Evolutionary conservation across 1,284 basidiomycete species (phyloP).

Genomic region (Ustilago cynodontis): DNA sequence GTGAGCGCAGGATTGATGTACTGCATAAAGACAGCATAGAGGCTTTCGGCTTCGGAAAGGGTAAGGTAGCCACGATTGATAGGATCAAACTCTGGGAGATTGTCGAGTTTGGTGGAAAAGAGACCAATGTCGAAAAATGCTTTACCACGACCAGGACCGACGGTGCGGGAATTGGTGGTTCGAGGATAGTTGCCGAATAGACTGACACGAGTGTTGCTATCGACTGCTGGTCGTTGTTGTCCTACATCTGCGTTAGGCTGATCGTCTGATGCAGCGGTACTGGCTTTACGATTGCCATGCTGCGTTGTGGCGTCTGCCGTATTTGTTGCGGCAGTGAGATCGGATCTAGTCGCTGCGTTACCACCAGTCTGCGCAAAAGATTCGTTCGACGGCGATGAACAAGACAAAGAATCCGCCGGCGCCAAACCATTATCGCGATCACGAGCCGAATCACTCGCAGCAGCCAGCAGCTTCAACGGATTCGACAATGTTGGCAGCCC

Average conservation of each 20-base stretch:
- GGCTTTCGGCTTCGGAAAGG: slow-evolving; percentile 30
- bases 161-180: slow-evolving; percentile 29
- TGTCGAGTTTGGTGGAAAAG: slow-evolving; percentile 48
- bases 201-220: slow-evolving; percentile 18
- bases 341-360: not conserved
- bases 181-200: slow-evolving; percentile 31
- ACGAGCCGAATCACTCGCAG: slow-evolving; percentile 48
- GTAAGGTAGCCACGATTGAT: slow-evolving; percentile 46
- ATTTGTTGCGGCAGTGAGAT: not conserved
- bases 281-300: not conserved
- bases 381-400: not conserved
- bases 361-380: not conserved
- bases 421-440: slow-evolving; percentile 39
- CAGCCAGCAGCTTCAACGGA: slow-evolving; percentile 51
- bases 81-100: slow-evolving; percentile 49
- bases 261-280: not conserved
- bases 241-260: not conserved
- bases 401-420: slow-evolving; percentile 9
- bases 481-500: slow-evolving; percentile 52
- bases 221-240: not conserved
- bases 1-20: slow-evolving; percentile 53
- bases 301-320: not conserved
- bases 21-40: slow-evolving; percentile 49
- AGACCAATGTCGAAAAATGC: slow-evolving; percentile 51
- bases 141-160: slow-evolving; percentile 47